Evolutionary conservation across 176 grass and related monocot genomes (phyloP), one percentile per base, ranked within the genome.

Genomic region (Musa schizocarpa): DNA sequence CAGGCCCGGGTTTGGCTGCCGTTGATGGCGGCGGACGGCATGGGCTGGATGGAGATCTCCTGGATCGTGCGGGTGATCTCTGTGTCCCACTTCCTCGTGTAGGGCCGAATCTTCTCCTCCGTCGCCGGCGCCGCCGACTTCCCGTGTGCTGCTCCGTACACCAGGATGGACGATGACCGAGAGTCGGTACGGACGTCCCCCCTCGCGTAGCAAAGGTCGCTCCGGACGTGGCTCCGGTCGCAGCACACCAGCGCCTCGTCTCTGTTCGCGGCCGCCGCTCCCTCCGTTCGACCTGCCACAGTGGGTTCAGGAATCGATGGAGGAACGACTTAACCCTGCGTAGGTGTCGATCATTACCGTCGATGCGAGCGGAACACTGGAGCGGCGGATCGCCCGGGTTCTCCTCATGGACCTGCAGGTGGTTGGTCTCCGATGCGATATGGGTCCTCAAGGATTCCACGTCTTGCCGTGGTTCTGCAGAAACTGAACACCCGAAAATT

Each of bases 41-140:
- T 1, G 11, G 70, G 82, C 54, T 78, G 74, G 69, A 99, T 85
- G 72, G 79, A 82, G 23, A 93, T 77, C 85, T 99, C 91, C 63
- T 87, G 86, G 75, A 99, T 89, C 78, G 79, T 81, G 70, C 72
- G 48, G 86, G 91, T 99, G 81, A 99, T 86, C 64, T 83, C 71
- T 20, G 43, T 59, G 84, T 99, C 96, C 72, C 88, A 99, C 85
- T 99, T 99, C 71, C 96, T 83, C 75, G 96, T 99, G 88, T 99
- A 99, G 9, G 96, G 96, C 0, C 81, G 88, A 53, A 89, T 84
- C 84, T 82, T 91, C 85, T 99, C 96, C 43, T 3, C 67, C 27
- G 67, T 43, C 34, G 34, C 1, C 67, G 67, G 43, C 4, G 81
- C n/a, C 0, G 22, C 10, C 66, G 77, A 23, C 14, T 6, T 2